Conservation (phyloP, 805 yeast species). For the Ogataea ganodermae region DNA sequence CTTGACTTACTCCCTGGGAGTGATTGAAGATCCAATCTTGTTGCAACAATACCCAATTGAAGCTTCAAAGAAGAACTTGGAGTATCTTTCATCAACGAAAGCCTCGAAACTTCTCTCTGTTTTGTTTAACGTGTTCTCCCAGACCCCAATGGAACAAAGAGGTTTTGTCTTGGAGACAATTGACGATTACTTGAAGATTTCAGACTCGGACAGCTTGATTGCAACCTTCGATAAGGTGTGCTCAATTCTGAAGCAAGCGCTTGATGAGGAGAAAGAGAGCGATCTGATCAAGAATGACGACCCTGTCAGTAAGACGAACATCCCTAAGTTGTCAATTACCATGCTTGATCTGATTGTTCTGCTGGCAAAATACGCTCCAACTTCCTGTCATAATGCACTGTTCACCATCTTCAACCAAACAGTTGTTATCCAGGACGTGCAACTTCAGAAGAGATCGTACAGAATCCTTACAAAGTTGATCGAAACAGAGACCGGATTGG, state of each 20-base stretch:
- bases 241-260: constrained; percentile 68
- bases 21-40: constrained; percentile 56
- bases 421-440: constrained; percentile 57
- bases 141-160: constrained; percentile 81
- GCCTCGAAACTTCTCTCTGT: constrained; percentile 82
- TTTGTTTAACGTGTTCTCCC: constrained; percentile 88
- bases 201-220: constrained; percentile 65
- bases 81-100: constrained; percentile 57
- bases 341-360: constrained; percentile 90
- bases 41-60: constrained; percentile 61
- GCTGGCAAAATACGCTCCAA: constrained; percentile 83
- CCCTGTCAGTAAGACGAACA: constrained; percentile 34
- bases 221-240: constrained; percentile 86
- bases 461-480: constrained; percentile 70
- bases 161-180: constrained; percentile 85
- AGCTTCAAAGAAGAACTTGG: constrained; percentile 57
- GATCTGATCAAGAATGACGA: constrained; percentile 37
- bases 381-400: constrained; percentile 66
- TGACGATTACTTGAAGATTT: constrained; percentile 73
- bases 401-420: constrained; percentile 77
- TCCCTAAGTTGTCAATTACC: constrained; percentile 67
- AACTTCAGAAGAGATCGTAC: constrained; percentile 87
- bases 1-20: constrained; percentile 61
- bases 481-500: constrained; percentile 66
- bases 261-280: constrained; percentile 55